Conservation (phyloP, 2,329 filamentous ascomycete genomes). For the Nothopassalora personata region DNA sequence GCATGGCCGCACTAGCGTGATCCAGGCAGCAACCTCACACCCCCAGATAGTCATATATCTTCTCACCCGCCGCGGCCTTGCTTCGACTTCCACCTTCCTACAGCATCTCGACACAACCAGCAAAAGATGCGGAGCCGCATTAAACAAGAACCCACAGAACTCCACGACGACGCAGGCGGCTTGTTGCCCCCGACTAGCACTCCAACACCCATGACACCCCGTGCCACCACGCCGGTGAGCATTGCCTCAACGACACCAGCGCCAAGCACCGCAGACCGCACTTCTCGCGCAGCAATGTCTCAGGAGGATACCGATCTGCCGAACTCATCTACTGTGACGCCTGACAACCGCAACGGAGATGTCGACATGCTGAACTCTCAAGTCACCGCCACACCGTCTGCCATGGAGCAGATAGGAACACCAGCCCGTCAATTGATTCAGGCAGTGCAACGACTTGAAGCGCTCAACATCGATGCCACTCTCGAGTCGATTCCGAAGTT, state of each 20-base stretch:
- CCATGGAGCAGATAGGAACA: conserved; percentile 52
- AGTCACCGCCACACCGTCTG: background rate
- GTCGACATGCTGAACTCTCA: background rate
- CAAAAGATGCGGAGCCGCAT: background rate
- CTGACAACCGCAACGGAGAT: background rate
- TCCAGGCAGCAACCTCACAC: background rate
- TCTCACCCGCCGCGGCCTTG: background rate
- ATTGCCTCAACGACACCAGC: background rate
- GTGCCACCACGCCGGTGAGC: background rate
- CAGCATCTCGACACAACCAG: background rate
- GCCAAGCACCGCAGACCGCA: background rate
- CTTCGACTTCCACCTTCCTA: background rate
- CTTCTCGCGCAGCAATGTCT: background rate
- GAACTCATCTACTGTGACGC: background rate
- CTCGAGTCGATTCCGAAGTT: conserved; percentile 67
- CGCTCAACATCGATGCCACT: conserved; percentile 66
- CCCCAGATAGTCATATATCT: background rate
- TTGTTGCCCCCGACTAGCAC: background rate
- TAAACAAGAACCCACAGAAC: background rate
- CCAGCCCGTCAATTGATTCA: conserved; percentile 61
- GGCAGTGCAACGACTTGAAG: conserved; percentile 62
- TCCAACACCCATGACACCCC: background rate
- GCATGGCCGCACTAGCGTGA: background rate
- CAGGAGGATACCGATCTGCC: background rate
- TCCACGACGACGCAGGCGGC: background rate